Conservation (phyloP, 257 asterid species). For the Gentiana straminea region DNA sequence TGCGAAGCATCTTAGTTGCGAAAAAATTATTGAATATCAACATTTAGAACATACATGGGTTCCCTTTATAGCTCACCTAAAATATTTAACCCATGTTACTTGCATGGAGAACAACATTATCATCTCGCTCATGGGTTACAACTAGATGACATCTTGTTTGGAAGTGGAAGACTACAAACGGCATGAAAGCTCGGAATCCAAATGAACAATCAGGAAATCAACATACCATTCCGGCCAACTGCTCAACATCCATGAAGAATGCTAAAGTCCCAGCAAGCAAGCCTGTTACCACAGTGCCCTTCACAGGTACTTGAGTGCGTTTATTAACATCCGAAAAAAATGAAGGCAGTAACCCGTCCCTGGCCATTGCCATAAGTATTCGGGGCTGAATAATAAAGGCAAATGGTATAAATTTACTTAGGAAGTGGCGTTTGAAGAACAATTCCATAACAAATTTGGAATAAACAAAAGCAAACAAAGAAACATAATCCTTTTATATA, state of each 20-base stretch:
- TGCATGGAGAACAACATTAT: too few species aligned
- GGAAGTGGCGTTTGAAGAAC: not conserved
- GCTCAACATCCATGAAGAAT: constrained; percentile 93
- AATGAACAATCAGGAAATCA: not conserved
- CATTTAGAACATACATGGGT: too few species aligned
- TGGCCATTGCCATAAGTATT: constrained; percentile 96
- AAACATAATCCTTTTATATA: not conserved
- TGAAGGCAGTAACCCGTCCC: constrained; percentile 94
- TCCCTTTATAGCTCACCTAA: too few species aligned
- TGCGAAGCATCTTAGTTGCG: too few species aligned
- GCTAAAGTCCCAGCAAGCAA: constrained; percentile 64
- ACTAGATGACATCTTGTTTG: too few species aligned
- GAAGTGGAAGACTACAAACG: too few species aligned
- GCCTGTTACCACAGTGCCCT: constrained; percentile 75
- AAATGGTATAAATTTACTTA: not conserved
- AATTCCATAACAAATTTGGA: not conserved
- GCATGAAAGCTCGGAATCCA: too few species aligned
- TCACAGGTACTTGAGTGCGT: constrained; percentile 74
- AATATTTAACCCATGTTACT: too few species aligned
- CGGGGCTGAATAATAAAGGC: constrained; percentile 53
- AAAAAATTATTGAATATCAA: too few species aligned
- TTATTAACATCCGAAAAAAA: constrained; percentile 72
- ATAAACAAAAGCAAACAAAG: not conserved
- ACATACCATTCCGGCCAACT: constrained; percentile 94
- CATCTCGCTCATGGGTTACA: too few species aligned